Percentiles rank a stretch among this genome's conserved stretches.
phyloP scores from a whole-genome alignment of 345 rosid genomes.

The Conringia planisiliqua region DNA sequence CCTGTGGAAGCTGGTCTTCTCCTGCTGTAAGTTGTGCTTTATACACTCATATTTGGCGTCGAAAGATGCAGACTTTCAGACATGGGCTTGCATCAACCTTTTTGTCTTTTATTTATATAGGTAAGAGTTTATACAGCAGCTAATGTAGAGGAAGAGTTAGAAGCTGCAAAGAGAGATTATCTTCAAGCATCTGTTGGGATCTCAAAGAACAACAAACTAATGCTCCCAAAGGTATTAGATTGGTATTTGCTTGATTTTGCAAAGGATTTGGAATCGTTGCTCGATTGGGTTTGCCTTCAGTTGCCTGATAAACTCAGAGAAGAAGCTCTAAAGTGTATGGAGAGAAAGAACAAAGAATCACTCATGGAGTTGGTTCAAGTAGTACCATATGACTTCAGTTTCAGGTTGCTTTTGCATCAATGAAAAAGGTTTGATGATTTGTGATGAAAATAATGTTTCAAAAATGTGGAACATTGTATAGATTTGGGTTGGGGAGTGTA shows the following conservation, averaged over 20 bases:
- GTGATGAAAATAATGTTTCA: not conserved
- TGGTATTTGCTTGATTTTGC: constrained; percentile 90
- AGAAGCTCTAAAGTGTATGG: constrained; percentile 55
- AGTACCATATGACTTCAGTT: constrained; percentile 82
- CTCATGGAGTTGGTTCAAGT: constrained; percentile 58
- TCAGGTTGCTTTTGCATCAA: constrained; percentile 56
- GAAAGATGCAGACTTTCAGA: not conserved
- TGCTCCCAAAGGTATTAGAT: constrained; percentile 81
- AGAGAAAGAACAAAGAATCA: constrained; percentile 46
- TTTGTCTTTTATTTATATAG: constrained; percentile 23
- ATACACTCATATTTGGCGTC: not conserved
- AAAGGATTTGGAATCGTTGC: constrained; percentile 74
- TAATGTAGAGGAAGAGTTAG: constrained; percentile 70
- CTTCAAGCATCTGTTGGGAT: constrained; percentile 78
- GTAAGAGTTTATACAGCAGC: constrained; percentile 78
- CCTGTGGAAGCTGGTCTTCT: constrained; percentile 96
- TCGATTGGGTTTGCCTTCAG: constrained; percentile 85
- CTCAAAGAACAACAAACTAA: constrained; percentile 59
- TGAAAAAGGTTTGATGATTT: constrained; percentile 20
- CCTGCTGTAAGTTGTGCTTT: constrained; percentile 67
- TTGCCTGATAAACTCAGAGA: constrained; percentile 60
- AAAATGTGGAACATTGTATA: constrained; percentile 21
- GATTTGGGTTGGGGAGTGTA: constrained; percentile 19
- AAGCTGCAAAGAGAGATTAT: constrained; percentile 75
- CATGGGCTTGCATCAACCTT: not conserved